phyloP scores from a whole-genome alignment of 768 basidiomycete species.

The Mycena chlorophos region DNA sequence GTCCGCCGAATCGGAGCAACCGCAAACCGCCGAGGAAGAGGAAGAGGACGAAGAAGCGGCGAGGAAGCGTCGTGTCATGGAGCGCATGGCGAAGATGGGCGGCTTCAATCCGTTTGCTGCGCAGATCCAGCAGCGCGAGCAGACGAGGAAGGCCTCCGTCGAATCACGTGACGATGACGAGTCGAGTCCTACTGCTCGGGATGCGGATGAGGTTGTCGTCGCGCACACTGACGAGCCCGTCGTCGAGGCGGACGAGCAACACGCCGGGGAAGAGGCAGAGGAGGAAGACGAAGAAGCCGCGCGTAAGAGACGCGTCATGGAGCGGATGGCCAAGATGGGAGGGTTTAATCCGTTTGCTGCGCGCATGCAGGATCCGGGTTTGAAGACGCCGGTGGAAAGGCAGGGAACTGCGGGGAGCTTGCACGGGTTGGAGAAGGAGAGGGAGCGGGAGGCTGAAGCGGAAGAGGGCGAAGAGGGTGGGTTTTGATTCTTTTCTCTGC shows the following conservation, averaged over 20 bases:
- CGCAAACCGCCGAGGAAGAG: neutral
- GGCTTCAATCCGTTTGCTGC: slow-evolving; percentile 59
- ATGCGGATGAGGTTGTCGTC: neutral
- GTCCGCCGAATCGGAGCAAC: neutral
- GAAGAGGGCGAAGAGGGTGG: slow-evolving; percentile 39
- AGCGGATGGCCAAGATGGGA: slow-evolving; percentile 51
- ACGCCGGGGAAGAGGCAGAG: slow-evolving; percentile 3
- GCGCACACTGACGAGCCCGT: neutral
- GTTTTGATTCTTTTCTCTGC: slow-evolving; percentile 34
- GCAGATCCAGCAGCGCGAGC: slow-evolving; percentile 18
- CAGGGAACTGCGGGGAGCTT: slow-evolving; percentile 12
- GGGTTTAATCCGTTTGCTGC: slow-evolving; percentile 56
- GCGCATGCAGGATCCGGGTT: slow-evolving; percentile 33
- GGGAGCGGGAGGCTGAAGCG: slow-evolving; percentile 11
- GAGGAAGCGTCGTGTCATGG: slow-evolving; percentile 44
- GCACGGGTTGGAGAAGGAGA: slow-evolving; percentile 19
- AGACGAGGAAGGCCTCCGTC: slow-evolving; percentile 24
- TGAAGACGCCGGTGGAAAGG: too few relatives aligned
- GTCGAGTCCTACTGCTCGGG: slow-evolving; percentile 10
- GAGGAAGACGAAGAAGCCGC: slow-evolving; percentile 54
- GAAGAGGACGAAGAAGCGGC: slow-evolving; percentile 44
- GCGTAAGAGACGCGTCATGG: slow-evolving; percentile 59
- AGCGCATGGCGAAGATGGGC: slow-evolving; percentile 60
- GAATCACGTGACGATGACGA: slow-evolving; percentile 20
- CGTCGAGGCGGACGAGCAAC: neutral